Percentiles rank a stretch among this genome's conserved stretches.
Evolutionary conservation across 2,329 filamentous ascomycete genomes (phyloP).

Genomic region (Calonectria honghensis): DNA sequence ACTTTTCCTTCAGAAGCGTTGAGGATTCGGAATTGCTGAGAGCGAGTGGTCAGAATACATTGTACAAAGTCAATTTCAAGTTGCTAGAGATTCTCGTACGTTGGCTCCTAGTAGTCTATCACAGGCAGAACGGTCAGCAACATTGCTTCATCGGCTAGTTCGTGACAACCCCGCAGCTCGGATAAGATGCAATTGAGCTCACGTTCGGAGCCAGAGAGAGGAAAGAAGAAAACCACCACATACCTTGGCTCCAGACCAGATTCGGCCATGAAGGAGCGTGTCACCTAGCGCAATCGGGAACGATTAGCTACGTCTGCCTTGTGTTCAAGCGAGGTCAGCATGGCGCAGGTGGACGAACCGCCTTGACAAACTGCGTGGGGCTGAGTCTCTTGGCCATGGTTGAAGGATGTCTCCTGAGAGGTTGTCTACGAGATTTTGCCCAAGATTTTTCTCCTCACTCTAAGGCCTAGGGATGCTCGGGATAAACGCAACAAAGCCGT

Average conservation of each 20-base stretch:
- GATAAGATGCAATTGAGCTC: not conserved
- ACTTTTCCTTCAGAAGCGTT: slow-evolving; percentile 80
- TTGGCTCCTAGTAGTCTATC: slow-evolving; percentile 56
- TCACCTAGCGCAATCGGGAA: slow-evolving; percentile 73
- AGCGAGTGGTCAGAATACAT: not conserved
- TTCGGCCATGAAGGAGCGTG: slow-evolving; percentile 88
- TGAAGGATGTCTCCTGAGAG: not conserved
- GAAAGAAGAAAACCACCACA: not conserved
- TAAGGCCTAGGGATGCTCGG: not conserved
- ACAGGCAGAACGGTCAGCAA: slow-evolving; percentile 12
- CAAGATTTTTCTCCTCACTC: not conserved
- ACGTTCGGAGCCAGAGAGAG: slow-evolving; percentile 37
- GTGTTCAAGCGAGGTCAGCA: not conserved
- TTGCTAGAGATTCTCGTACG: slow-evolving; percentile 39
- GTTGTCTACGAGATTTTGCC: not conserved
- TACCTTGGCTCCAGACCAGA: slow-evolving; percentile 94
- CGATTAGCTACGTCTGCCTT: slow-evolving; percentile 12
- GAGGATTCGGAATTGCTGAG: slow-evolving; percentile 77
- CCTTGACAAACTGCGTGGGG: slow-evolving; percentile 60
- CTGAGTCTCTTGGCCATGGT: slow-evolving; percentile 60
- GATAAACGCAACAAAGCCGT: slow-evolving; percentile 15
- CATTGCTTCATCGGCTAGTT: not conserved
- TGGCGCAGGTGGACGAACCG: slow-evolving; percentile 52
- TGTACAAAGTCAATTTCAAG: fast-evolving
- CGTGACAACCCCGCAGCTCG: not conserved